Conservation (phyloP, 768 basidiomycete genomes). For the Amanita polypyramis region DNA sequence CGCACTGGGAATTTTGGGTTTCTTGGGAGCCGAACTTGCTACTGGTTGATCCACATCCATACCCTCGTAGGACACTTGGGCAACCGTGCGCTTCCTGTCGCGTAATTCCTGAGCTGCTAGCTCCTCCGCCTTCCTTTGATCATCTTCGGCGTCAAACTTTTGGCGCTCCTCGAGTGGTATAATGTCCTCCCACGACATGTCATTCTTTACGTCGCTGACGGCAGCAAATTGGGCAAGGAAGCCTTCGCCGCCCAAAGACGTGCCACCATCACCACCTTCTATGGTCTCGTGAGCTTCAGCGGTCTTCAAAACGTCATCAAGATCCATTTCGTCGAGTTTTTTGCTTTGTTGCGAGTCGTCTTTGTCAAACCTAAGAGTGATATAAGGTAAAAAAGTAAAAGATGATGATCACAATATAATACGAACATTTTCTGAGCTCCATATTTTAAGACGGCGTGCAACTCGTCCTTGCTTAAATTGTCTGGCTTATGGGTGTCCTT, state of each 20-base stretch:
- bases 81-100: constrained; percentile 75
- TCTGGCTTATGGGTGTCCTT: constrained; percentile 71
- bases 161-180: constrained; percentile 89
- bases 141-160: constrained; percentile 74
- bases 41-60: constrained; percentile 81
- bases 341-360: constrained; percentile 88
- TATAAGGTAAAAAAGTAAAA: constrained; percentile 10
- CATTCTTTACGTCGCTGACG: constrained; percentile 97
- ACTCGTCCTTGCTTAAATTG: constrained; percentile 90
- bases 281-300: constrained; percentile 97
- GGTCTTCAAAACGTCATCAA: constrained; percentile 93
- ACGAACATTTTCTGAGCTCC: constrained; percentile 91
- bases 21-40: constrained; percentile 54
- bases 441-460: constrained; percentile 95
- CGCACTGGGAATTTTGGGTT: constrained; percentile 60
- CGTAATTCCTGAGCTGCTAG: constrained; percentile 56
- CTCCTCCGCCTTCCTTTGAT: constrained; percentile 65
- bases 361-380: constrained; percentile 76
- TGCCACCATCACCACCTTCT: constrained; percentile 70
- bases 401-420: constrained; percentile 15
- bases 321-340: constrained; percentile 98
- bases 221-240: constrained; percentile 94
- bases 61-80: constrained; percentile 83
- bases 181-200: constrained; percentile 99
- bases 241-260: constrained; percentile 94